Evolutionary conservation across 176 grass and related monocot genomes (phyloP).

Genomic region (Aegilops longissima): DNA sequence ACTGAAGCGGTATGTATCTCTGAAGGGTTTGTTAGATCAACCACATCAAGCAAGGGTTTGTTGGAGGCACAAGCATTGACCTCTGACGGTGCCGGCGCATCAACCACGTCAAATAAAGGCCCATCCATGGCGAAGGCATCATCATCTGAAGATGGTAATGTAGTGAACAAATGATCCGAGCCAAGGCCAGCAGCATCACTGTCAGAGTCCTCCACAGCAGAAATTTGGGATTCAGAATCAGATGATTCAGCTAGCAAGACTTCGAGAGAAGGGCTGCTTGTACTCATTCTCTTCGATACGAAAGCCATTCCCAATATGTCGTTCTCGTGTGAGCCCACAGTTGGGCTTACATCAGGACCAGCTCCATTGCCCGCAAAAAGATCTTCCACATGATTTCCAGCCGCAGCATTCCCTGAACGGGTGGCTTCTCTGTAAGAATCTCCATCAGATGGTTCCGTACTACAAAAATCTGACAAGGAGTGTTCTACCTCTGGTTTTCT

Average conservation of each 20-base stretch:
- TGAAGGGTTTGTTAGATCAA: slow-evolving; percentile 20
- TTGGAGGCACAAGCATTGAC: background rate
- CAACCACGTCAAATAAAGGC: background rate
- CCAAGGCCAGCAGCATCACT: background rate
- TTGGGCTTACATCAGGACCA: background rate
- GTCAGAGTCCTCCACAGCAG: slow-evolving; percentile 4
- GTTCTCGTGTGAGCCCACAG: slow-evolving; percentile 21
- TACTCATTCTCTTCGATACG: background rate
- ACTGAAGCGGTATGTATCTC: background rate
- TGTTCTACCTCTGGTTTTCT: slow-evolving; percentile 13
- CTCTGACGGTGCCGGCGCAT: background rate
- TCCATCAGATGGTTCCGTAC: slow-evolving; percentile 22
- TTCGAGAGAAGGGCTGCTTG: slow-evolving; percentile 47
- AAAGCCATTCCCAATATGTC: slow-evolving; percentile 34
- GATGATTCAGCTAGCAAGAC: slow-evolving; percentile 48
- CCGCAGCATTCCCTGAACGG: background rate
- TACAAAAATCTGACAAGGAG: slow-evolving; percentile 32
- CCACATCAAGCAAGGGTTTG: slow-evolving; percentile 34
- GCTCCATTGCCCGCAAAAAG: slow-evolving; percentile 7
- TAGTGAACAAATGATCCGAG: slow-evolving; percentile 28
- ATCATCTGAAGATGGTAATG: slow-evolving; percentile 44
- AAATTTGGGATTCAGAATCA: slow-evolving; percentile 35
- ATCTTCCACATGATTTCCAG: slow-evolving; percentile 18
- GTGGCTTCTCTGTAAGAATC: slow-evolving; percentile 23
- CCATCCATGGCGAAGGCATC: background rate